Evolutionary conservation across 306 rosid species (phyloP), one percentile per base, ranked within the genome.

Genomic region (Crotalaria pallida): DNA sequence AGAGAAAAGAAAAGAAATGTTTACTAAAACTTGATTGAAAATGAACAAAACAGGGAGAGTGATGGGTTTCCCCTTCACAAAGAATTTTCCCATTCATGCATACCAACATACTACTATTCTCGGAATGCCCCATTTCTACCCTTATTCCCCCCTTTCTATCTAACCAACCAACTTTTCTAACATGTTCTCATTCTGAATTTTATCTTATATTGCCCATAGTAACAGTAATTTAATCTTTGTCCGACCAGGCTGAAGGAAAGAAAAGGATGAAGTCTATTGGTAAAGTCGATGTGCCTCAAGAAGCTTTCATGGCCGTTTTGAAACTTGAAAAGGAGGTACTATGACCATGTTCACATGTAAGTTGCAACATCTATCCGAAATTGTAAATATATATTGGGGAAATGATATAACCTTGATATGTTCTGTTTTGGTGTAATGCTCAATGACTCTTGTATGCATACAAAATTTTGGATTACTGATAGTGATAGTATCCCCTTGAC

Each of bases 241-340:
- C 38, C 56, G 38, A 67, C 31, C 83, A 88, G 88, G 97, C 98
- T 60, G 98, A 83, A 82, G 98, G 98, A 69, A 93, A 93, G 93
- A 93, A 90, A 77, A 82, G 96, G 78, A 93, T 93, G 96, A 93
- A 93, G 80, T 75, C 98, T 7, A 93, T 93, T 22, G 93, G 96
- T 69, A 90, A 88, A 82, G 97, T 93, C 18, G 97, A 90, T 71
- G 96, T 93, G 43, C 96, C 94, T 72, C 98, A 93, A 85, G 98
- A 93, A 84, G 92, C 98, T 31, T 93, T 93, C 82, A 93, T 88
- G 98, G 96, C 98, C 4, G 96, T 93, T 66, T 81, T 93, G 89
- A 93, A 90, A 83, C 96, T 93, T 59, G 94, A 93, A 77, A 93
- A 90, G 79, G 98, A 90, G 77, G 96, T 93, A 15, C 65, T 93